Base-by-base conservation (phyloP, 257 asterid genomes). In the Gentiana straminea region DNA sequence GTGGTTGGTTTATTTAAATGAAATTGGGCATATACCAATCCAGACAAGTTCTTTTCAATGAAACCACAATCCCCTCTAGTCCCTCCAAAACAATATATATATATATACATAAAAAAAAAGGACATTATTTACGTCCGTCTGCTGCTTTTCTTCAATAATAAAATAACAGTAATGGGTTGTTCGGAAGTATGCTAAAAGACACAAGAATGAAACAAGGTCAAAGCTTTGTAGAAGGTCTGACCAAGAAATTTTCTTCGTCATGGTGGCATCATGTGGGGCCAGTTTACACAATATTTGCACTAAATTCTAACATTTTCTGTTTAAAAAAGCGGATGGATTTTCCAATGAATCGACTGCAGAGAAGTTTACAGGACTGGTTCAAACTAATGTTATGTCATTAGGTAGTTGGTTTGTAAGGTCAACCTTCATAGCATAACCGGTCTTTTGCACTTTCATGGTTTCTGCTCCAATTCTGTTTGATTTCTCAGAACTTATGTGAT, bases 381-480 rank as follows among this genome's bases (percentile, higher is more conserved):
- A 65, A 32, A 4, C 3, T 56, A 41, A 41, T 41, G 35, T 56
- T 24, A 51, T 8, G 64, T 35, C 15, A 43, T 65, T 24, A 41
- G 45, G 48, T 44, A 52, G 38, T 46, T 36, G 44, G 41, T 38
- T 34, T 48, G 24, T 35, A 39, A 33, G 5, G 33, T 9, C 41
- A 35, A 41, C 4, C 24, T 52, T 35, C 13, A 32, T n/a, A 58
- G 32, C 3, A 9, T 64, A 33, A 39, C 54, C 15, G 48, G 59
- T 24, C 45, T 4, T 45, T 51, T 41, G 15, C 13, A 43, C 35
- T 50, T 45, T 32, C 33, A 51, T 2, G 44, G 6, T 47, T 32
- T 53, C 39, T 24, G 61, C 36, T 51, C 66, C 6, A 67, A 52
- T 44, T 68, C 56, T 43, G 8, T 1, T 55, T 15, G 46, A 52